These are phyloP conservation scores for Ophiostoma novo-ulmi DNA, from an alignment of 2,329 filamentous ascomycete species.

Conservation along the genomic window DNA sequence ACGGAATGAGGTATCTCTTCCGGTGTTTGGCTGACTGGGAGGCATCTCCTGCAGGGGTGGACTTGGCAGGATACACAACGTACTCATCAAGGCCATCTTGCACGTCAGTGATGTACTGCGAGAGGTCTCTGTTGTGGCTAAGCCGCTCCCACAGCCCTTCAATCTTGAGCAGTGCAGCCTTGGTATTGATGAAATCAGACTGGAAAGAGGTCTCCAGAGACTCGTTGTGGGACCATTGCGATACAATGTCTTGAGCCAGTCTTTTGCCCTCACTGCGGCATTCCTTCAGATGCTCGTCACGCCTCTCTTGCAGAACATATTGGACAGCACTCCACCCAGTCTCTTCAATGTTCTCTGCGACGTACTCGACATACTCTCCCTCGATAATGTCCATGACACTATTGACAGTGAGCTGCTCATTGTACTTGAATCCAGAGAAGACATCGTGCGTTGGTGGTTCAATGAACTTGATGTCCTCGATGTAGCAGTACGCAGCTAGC, in stretches of 20 bases:
- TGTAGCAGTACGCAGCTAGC: slow-evolving; percentile 42
- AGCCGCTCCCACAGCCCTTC: slow-evolving; percentile 45
- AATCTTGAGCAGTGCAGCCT: slow-evolving; percentile 38
- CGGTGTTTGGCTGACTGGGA: too few species aligned
- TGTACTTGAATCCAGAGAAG: slow-evolving; percentile 16
- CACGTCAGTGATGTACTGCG: slow-evolving; percentile 39
- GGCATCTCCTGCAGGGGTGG: background rate
- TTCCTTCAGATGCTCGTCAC: background rate
- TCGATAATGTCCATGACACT: background rate
- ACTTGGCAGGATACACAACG: background rate
- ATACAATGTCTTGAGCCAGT: background rate
- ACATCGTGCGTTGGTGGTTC: slow-evolving; percentile 29
- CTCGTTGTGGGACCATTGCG: slow-evolving; percentile 2
- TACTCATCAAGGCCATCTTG: slow-evolving; percentile 32
- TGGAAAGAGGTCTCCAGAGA: background rate
- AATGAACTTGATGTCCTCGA: slow-evolving; percentile 38
- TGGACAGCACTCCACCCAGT: background rate
- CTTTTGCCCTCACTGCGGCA: background rate
- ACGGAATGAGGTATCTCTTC: background rate
- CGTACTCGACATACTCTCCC: slow-evolving; percentile 6
- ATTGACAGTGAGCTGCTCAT: background rate
- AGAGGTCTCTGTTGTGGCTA: slow-evolving; percentile 45
- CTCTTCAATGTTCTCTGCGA: background rate
- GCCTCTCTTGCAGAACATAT: background rate
- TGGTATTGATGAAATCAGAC: slow-evolving; percentile 35